Evolutionary conservation across 2,329 filamentous ascomycete species (phyloP), one percentile per base, ranked within the genome.

Genomic region (Colletotrichum theobromicola): DNA sequence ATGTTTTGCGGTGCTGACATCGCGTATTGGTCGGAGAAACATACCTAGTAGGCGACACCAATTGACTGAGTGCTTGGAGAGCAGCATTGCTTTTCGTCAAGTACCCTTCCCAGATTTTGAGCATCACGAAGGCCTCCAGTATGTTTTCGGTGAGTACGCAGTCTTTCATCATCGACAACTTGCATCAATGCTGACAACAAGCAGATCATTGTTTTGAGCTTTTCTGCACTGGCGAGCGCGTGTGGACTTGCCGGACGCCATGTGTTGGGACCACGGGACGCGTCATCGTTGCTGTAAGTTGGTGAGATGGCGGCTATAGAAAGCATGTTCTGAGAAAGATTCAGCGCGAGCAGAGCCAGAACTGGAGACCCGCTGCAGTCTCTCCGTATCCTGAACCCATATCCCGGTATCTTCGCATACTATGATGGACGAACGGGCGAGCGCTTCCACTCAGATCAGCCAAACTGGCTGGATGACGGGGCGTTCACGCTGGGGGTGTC

Each of bases 401-500:
- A 75, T 18, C 68, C 72, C 7, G 72, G 72, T 13, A 72, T 75
- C n/a, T 75, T 75, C 34, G 75, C 75, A 3, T 76, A 76, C 34
- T 76, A 76, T 35, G 75, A 76, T 21, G 73, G 75, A 8, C 75
- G 75, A 2, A 76, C 75, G 7, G 75, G 75, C 15, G 68, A 72
- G 18, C 53, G 75, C 2, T 76, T 76, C 34, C 74, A 76, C 46
- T 76, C 75, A 5, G 75, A 76, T 10, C 64, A 76, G 34, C 75
- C 75, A 18, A 76, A 76, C 35, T 76, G 75, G 75, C 65, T 76
- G 4, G 75, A 76, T 21, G 73, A 76, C n/a, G 75, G 75, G 7
- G 75, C 75, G 5, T 76, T 76, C 35, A 76, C 75, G 10, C 35
- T 76, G 1, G 75, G 75, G 10, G 74, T 76, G 10, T 57, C 75